Percentiles rank a stretch among this genome's conserved stretches.
phyloP scores from a whole-genome alignment of 2,329 filamentous ascomycete species.

The Talaromyces islandicus region DNA sequence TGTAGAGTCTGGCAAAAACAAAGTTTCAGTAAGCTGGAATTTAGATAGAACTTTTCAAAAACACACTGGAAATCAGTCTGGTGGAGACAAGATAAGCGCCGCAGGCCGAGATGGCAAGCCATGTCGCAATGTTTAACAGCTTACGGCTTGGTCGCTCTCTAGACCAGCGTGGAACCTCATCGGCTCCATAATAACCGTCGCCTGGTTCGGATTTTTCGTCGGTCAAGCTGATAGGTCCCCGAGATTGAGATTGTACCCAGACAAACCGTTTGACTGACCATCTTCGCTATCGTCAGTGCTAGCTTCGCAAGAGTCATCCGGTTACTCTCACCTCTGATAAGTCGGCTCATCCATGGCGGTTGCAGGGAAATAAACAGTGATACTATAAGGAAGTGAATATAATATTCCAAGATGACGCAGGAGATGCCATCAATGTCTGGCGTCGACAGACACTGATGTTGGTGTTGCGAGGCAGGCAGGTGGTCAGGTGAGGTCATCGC shows the following conservation, averaged over 20 bases:
- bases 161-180: not conserved
- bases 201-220: not conserved
- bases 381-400: not conserved
- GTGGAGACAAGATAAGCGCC: not conserved
- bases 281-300: not conserved
- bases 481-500: not conserved
- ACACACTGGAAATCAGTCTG: not conserved
- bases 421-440: not conserved
- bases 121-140: constrained; percentile 1
- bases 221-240: not conserved
- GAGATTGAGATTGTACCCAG: not conserved
- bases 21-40: not conserved
- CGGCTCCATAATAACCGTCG: not conserved
- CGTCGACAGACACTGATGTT: not conserved
- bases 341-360: not conserved
- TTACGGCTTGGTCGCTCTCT: not conserved
- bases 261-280: not conserved
- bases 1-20: not conserved
- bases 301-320: not conserved
- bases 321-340: not conserved
- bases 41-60: not conserved
- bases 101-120: not conserved
- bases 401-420: not conserved
- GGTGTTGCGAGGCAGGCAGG: not conserved
- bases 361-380: not conserved